A percentile compares a stretch with the other conserved stretches of the same genome.
Conservation (phyloP, 2,329 filamentous ascomycete species). For the Cryphonectria japonica region DNA sequence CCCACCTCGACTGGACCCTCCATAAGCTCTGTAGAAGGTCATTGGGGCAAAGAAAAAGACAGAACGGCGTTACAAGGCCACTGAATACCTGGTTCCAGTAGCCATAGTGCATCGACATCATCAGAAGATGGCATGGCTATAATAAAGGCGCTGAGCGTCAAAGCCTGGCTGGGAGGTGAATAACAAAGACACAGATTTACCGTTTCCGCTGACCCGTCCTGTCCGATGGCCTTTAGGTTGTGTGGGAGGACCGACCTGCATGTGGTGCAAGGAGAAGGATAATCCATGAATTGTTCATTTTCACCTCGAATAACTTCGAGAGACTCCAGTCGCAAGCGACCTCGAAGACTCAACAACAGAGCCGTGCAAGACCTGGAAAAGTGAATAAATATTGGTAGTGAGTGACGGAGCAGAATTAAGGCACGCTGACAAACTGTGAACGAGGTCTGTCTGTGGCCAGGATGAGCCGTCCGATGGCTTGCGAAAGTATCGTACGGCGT, state of each 20-base stretch:
- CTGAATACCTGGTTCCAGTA: neutral
- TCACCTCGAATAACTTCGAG: no score
- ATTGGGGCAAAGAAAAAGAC: neutral
- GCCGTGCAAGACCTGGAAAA: neutral
- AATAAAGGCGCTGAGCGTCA: no score
- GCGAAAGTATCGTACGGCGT: conserved; percentile 1
- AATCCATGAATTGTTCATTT: neutral
- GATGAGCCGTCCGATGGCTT: neutral
- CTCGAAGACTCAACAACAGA: neutral
- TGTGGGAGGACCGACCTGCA: neutral
- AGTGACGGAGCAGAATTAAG: neutral
- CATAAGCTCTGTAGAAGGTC: neutral
- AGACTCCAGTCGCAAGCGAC: no score
- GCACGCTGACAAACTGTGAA: conserved; percentile 1
- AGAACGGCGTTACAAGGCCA: neutral
- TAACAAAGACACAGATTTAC: neutral
- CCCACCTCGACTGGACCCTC: no score
- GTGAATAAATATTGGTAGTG: neutral
- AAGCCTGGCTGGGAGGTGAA: no score
- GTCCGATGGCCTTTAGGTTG: neutral
- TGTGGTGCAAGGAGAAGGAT: neutral
- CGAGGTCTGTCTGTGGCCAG: neutral
- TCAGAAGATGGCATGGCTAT: neutral
- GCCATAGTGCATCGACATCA: neutral
- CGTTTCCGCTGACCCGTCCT: neutral